Percentiles rank a stretch among this genome's conserved stretches.
Conservation (phyloP, 169 alveolate species). For the Plasmodium cynomolgi region DNA sequence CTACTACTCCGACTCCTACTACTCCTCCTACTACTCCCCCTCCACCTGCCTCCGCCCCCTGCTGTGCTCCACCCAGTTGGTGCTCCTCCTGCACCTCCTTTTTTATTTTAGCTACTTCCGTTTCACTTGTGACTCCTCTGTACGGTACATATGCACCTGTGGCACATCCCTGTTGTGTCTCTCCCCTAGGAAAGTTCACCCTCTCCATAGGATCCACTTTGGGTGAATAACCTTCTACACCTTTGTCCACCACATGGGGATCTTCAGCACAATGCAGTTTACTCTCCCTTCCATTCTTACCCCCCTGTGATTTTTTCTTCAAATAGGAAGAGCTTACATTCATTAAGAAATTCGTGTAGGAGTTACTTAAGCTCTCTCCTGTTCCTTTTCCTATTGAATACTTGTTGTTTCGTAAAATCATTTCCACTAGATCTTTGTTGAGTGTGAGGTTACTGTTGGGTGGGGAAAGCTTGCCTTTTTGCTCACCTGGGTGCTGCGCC, state of each 20-base stretch:
- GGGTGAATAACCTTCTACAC: neutral
- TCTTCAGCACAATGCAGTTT: neutral
- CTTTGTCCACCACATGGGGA: neutral
- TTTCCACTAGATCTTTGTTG: slow-evolving; percentile 35
- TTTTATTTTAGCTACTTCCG: neutral
- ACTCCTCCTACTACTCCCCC: neutral
- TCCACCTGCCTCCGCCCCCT: neutral
- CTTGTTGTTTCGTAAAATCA: slow-evolving; percentile 50
- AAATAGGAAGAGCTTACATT: slow-evolving; percentile 38
- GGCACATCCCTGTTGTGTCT: neutral
- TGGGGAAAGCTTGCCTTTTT: neutral
- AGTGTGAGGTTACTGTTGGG: neutral
- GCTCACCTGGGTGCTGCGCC: neutral
- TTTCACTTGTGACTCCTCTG: neutral
- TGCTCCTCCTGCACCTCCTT: neutral
- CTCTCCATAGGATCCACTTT: neutral
- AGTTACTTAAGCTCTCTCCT: neutral
- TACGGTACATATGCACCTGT: neutral
- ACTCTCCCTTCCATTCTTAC: neutral
- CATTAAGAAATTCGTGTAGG: slow-evolving; percentile 47
- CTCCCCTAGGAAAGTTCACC: neutral
- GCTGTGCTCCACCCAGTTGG: neutral
- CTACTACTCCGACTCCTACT: neutral
- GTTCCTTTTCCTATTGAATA: neutral
- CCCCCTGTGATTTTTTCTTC: neutral